Evolutionary conservation across 805 yeast genomes (phyloP).

Genomic region (Pichia occidentalis): DNA sequence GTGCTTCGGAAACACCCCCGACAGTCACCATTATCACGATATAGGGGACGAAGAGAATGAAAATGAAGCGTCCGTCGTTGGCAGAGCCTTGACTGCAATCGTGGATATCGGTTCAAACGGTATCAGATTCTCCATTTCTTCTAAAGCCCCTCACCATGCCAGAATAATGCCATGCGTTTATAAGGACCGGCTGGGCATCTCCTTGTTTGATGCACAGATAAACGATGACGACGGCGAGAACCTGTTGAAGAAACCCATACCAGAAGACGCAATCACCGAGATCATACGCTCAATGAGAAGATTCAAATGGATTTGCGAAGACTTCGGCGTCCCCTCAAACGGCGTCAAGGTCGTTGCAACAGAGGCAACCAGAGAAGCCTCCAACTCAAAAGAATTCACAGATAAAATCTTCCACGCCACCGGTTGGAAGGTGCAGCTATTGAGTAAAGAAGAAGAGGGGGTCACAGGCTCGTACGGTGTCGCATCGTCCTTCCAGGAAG

Average conservation of each 20-base stretch:
- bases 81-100: slow-evolving; percentile 53
- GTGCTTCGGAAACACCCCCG: slow-evolving; percentile 24
- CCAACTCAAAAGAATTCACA: slow-evolving; percentile 54
- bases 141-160: slow-evolving; percentile 62
- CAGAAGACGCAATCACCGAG: slow-evolving; percentile 49
- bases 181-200: slow-evolving; percentile 66
- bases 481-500: slow-evolving; percentile 61
- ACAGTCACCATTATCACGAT: slow-evolving; percentile 21
- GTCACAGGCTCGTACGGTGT: slow-evolving; percentile 66
- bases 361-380: slow-evolving; percentile 66
- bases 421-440: slow-evolving; percentile 57
- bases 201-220: slow-evolving; percentile 57
- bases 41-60: slow-evolving; percentile 18
- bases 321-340: slow-evolving; percentile 58
- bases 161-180: slow-evolving; percentile 73
- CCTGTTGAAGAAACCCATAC: slow-evolving; percentile 42
- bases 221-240: slow-evolving; percentile 24
- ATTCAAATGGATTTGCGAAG: slow-evolving; percentile 63
- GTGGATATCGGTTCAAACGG: slow-evolving; percentile 79
- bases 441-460: slow-evolving; percentile 61
- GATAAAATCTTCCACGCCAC: slow-evolving; percentile 50
- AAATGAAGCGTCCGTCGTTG: slow-evolving; percentile 50
- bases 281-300: slow-evolving; percentile 59
- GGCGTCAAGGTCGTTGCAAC: slow-evolving; percentile 67
- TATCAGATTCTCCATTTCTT: slow-evolving; percentile 63